Evolutionary conservation across 192 early-diverging fungal genomes (phyloP), one percentile per base, ranked within the genome.

Genomic region (Hyaloraphidium curvatum): DNA sequence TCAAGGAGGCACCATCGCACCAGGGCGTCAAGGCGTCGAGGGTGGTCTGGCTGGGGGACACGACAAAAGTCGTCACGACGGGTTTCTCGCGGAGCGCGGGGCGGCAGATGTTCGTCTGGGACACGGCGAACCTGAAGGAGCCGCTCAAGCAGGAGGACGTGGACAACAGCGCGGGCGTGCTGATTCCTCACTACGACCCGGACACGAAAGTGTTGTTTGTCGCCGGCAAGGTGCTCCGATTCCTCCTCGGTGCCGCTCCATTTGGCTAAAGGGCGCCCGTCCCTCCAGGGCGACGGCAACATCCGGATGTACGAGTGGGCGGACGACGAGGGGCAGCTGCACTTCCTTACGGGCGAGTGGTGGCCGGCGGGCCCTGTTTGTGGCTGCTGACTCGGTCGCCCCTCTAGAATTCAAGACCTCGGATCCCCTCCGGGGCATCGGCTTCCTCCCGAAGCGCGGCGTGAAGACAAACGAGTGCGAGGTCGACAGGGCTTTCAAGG

Each of bases 281-380:
- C 7, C n/a, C 7, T 37, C n/a, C 23, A 70, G 59, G 86, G 94
- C 58, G 94, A 98, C 70, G 94, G 90, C 31, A 98, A 91, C 68
- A 96, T 99, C 63, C 83, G 92, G 27, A 97, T 97, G 74, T 99
- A 84, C 63, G 95, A 99, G 73, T 94, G 83, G 62, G 84, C 83
- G 53, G 87, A 95, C 60, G 92, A 97, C 58, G 87, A 88, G 41
- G 67, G 68, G 54, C 61, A 59, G 28, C 61, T 99, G 61, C 82
- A 78, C 72, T 69, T 64, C 39, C 65, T 99, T 28, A 83, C 89
- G 29, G 54, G 54, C 35, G 28, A 55, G 50, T 40, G 16, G 14
- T 54, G 1, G 14, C 1, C 26, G n/a, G n/a, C n/a, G n/a, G n/a
- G n/a, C n/a, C n/a, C n/a, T n/a, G n/a, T n/a, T n/a, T n/a, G n/a